Evolutionary conservation across 2,329 filamentous ascomycete species (phyloP), one percentile per base, ranked within the genome.

Genomic region (Colletotrichum sidae): DNA sequence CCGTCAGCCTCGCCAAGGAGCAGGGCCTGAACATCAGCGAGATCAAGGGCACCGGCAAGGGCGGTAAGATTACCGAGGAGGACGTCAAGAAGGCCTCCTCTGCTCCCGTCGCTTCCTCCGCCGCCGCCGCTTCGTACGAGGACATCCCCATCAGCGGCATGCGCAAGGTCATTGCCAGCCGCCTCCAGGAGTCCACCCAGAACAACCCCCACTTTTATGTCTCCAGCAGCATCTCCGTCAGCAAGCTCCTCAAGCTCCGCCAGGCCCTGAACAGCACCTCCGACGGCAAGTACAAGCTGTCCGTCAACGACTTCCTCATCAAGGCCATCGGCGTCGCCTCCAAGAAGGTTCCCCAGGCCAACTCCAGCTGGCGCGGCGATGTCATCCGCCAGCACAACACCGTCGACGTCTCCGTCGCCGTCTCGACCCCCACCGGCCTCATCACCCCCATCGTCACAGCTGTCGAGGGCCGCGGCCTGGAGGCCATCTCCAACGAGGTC

Each of bases 121-220:
- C 87, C 55, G 81, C 87, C 65, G 88, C 84, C 51, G 86, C 93
- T 67, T 81, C 86, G 65, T 98, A 92, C 81, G 90, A 94, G 81
- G 96, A 99, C 77, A 88, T 88, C 68, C 92, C 94, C 69, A 88
- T 94, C 72, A 91, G 86, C 75, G 91, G 92, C 78, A 99, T 99
- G 96, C 94, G 96, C 85, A 98, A 97, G 89, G 94, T 92, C 71
- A 99, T 99, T 79, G 96, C 96, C 79, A 89, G 83, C 80, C 93
- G 96, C 72, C 92, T 99, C 66, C 90, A 90, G 75, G 87, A 69
- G 83, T 98, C 95, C 47, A 87, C 93, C 79, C 89, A 92, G 80
- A 90, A 95, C 82, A 98, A 97, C 87, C 96, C 96, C 67, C 96
- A 98, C 87, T 99, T 97, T 89, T 99, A 95, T 78, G 95, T 99